Conservation (phyloP, 306 rosid species). For the Dryas alaskensis region DNA sequence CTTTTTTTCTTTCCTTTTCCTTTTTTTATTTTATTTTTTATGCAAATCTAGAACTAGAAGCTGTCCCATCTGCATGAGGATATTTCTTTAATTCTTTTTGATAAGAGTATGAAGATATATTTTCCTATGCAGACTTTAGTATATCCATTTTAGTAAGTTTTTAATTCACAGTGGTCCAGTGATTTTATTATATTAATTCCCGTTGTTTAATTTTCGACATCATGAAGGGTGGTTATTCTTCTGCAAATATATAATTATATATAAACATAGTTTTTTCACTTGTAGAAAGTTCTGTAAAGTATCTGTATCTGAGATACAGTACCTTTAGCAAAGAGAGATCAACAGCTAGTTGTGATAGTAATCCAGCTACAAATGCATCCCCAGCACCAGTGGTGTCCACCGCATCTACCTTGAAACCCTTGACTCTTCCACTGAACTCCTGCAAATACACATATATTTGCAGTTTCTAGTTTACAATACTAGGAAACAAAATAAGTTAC, state of each 20-base stretch:
- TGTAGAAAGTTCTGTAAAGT: background rate
- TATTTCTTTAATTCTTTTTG: background rate
- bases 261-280: background rate
- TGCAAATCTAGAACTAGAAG: background rate
- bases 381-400: constrained; percentile 98
- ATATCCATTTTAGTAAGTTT: background rate
- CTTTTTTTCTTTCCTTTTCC: too few relatives aligned
- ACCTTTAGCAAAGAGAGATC: constrained; percentile 88
- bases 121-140: background rate
- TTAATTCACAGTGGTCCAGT: background rate
- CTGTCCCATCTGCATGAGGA: background rate
- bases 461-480: constrained; percentile 15
- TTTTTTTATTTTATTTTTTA: background rate
- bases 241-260: background rate
- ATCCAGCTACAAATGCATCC: constrained; percentile 98
- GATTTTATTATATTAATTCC: background rate
- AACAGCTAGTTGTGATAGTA: constrained; percentile 65
- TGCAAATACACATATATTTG: constrained; percentile 34
- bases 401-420: constrained; percentile 79
- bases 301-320: constrained; percentile 13
- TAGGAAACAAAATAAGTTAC: constrained; percentile 6
- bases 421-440: constrained; percentile 82
- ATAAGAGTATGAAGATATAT: background rate
- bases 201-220: background rate
- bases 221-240: background rate